These are phyloP conservation scores for Hyaloscypha bicolor DNA, from an alignment of 495 filamentous ascomycete genomes.

Conservation along the genomic window DNA sequence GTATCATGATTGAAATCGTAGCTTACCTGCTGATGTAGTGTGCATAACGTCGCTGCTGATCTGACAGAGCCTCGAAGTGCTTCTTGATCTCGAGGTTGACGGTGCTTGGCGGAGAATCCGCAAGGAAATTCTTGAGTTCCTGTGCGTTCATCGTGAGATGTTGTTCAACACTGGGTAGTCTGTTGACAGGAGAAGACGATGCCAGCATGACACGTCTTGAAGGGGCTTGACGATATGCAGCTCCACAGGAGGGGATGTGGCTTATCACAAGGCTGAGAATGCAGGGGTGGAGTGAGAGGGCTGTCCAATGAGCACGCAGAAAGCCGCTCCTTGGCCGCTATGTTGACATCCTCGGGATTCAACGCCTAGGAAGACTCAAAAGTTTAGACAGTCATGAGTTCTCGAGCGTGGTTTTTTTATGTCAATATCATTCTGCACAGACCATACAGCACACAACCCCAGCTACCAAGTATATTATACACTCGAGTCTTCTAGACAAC, in stretches of 20 bases:
- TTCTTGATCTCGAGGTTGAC: conserved; percentile 84
- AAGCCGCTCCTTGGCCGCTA: background rate
- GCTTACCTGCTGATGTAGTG: conserved; percentile 85
- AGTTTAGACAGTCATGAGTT: background rate
- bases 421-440: background rate
- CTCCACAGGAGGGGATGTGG: background rate
- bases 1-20: background rate
- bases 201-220: conserved; percentile 12
- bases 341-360: conserved; percentile 1
- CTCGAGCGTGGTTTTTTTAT: background rate
- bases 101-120: conserved; percentile 85
- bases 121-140: conserved; percentile 69
- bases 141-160: conserved; percentile 31
- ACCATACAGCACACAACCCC: background rate
- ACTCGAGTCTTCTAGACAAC: too few relatives aligned
- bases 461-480: too few relatives aligned
- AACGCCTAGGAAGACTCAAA: background rate
- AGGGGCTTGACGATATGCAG: conserved; percentile 12
- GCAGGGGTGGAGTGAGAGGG: background rate
- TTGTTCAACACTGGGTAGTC: conserved; percentile 25
- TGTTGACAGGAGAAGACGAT: conserved; percentile 17
- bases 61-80: conserved; percentile 82
- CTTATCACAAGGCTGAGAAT: conserved; percentile 23
- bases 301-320: background rate
- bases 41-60: conserved; percentile 83